These are phyloP conservation scores for Grosmannia clavigera DNA, from an alignment of 2,329 filamentous ascomycete genomes.

Conservation along the genomic window DNA sequence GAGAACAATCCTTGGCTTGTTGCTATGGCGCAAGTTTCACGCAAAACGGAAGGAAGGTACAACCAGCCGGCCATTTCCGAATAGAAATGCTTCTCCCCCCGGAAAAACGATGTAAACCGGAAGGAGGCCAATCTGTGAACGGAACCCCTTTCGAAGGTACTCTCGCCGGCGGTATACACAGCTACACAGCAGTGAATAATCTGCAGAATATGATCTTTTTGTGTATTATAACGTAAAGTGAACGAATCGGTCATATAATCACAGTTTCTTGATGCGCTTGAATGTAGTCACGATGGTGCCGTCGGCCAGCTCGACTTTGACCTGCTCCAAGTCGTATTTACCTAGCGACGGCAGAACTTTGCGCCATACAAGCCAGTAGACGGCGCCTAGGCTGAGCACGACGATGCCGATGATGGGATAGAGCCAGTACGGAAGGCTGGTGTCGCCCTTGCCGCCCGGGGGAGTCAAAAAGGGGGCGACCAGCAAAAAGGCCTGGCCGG, in stretches of 20 bases:
- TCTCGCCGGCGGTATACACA: too few species aligned
- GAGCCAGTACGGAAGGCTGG: constrained; percentile 28
- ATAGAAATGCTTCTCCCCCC: too few species aligned
- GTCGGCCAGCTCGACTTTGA: constrained; percentile 14
- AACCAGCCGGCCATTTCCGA: too few species aligned
- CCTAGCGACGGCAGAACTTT: constrained; percentile 27
- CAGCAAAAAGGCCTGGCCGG: constrained; percentile 27
- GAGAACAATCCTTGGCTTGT: too few species aligned
- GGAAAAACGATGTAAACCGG: too few species aligned
- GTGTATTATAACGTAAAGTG: neutral
- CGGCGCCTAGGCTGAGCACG: constrained; percentile 22
- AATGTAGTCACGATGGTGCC: constrained; percentile 16
- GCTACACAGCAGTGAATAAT: neutral
- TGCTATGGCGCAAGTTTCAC: too few species aligned
- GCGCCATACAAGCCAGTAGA: constrained; percentile 21
- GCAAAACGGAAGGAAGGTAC: too few species aligned
- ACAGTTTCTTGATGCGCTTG: constrained; percentile 3
- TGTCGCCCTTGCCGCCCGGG: constrained; percentile 25
- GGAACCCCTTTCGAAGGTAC: too few species aligned
- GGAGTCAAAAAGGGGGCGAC: constrained; percentile 34
- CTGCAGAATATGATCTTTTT: neutral
- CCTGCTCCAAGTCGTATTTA: constrained; percentile 32
- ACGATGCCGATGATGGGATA: constrained; percentile 29
- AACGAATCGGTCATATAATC: neutral
- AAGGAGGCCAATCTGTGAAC: too few species aligned